A percentile compares a stretch with the other conserved stretches of the same genome.
phyloP scores from a whole-genome alignment of 2,329 filamentous ascomycete genomes.

The Boeremia lycopersici region DNA sequence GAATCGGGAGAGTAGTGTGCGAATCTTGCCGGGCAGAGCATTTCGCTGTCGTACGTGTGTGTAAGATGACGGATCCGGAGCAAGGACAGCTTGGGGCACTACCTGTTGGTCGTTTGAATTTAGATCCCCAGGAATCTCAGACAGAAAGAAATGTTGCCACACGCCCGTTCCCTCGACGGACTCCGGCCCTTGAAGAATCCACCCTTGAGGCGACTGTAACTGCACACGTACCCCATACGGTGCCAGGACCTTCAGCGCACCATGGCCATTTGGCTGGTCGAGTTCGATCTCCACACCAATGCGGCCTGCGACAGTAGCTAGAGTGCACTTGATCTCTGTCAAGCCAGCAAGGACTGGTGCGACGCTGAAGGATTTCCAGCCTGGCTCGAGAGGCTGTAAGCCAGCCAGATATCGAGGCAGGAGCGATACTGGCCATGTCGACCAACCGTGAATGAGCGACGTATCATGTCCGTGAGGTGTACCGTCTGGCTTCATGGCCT shows the following conservation, averaged over 20 bases:
- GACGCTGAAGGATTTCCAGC: conserved; percentile 12
- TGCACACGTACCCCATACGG: conserved; percentile 2
- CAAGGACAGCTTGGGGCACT: neutral
- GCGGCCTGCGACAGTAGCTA: conserved; percentile 4
- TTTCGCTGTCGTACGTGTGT: neutral
- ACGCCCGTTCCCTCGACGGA: conserved; percentile 3
- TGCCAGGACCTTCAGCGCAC: conserved; percentile 2
- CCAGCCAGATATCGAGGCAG: conserved; percentile 17
- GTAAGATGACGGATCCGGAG: neutral
- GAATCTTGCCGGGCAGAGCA: neutral
- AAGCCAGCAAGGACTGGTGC: conserved; percentile 10
- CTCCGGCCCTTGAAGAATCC: neutral
- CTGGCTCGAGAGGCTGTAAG: conserved; percentile 9
- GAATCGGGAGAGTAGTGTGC: neutral
- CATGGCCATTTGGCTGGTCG: neutral
- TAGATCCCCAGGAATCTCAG: neutral
- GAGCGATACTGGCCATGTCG: conserved; percentile 19
- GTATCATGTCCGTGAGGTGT: conserved; percentile 14
- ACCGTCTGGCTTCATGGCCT: conserved; percentile 13
- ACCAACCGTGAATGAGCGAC: conserved; percentile 18
- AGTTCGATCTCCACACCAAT: conserved; percentile 3
- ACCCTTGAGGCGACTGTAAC: conserved; percentile 10
- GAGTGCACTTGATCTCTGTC: conserved; percentile 1
- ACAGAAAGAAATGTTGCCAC: conserved; percentile 2
- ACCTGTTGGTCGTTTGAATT: neutral